phyloP scores from a whole-genome alignment of 139 green algal genomes.

The Desmodesmus armatus region DNA sequence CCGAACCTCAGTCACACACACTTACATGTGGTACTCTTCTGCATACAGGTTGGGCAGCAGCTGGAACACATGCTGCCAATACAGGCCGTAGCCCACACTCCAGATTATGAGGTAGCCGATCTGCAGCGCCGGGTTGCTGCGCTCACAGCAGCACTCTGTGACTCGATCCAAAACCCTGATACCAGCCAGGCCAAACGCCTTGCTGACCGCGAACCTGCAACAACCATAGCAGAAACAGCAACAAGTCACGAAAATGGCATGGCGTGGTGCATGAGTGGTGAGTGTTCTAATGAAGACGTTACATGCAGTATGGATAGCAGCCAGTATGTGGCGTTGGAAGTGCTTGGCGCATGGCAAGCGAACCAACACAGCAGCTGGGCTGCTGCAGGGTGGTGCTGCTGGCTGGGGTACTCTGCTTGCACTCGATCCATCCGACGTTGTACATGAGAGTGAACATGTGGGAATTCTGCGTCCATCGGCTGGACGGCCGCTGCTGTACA shows the following conservation, averaged over 20 bases:
- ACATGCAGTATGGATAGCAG: no score
- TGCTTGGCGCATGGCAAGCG: no score
- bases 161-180: constrained; percentile 21
- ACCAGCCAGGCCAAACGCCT: constrained; percentile 24
- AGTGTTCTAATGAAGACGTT: background rate
- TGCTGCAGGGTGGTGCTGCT: background rate
- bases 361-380: no score
- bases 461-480: background rate
- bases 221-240: background rate
- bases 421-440: no score
- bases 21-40: constrained; percentile 61
- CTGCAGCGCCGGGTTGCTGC: constrained; percentile 58
- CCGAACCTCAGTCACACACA: no score
- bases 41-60: constrained; percentile 61
- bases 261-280: constrained; percentile 8
- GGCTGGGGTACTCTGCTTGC: no score
- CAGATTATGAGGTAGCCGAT: constrained; percentile 50
- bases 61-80: constrained; percentile 54
- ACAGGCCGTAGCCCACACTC: constrained; percentile 41
- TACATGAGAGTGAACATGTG: no score
- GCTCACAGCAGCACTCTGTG: constrained; percentile 54
- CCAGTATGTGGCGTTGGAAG: no score
- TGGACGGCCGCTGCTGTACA: background rate
- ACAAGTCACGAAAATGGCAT: background rate
- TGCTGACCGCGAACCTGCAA: constrained; percentile 29